phyloP scores from a whole-genome alignment of 148 eudicot genomes.

The Rhododendron kiyosumense region DNA sequence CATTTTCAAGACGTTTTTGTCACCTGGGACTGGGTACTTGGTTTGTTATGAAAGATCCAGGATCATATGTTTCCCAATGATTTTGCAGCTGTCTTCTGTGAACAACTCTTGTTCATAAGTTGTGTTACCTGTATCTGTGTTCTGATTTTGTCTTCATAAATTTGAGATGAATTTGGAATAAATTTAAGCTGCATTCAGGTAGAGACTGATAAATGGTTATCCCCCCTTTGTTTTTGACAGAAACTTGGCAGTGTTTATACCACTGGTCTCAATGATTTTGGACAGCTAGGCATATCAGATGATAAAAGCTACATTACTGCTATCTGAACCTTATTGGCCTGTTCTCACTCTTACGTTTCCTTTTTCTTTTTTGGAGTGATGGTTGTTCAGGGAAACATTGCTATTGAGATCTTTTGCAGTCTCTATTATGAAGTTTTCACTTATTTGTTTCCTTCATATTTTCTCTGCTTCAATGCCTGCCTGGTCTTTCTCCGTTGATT shows the following conservation, averaged over 20 bases:
- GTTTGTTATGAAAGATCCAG: background rate
- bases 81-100: background rate
- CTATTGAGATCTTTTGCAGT: background rate
- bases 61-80: background rate
- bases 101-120: background rate
- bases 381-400: background rate
- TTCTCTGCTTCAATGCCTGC: background rate
- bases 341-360: background rate
- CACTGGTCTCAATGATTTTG: slow-evolving; percentile 91
- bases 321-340: slow-evolving; percentile 14
- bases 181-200: background rate
- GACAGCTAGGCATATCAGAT: slow-evolving; percentile 88
- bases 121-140: background rate
- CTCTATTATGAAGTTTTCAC: background rate
- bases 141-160: background rate
- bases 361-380: background rate
- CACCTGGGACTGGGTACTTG: too few relatives aligned
- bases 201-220: slow-evolving; percentile 6
- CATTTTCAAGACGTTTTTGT: too few relatives aligned
- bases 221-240: slow-evolving; percentile 37
- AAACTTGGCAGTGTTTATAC: slow-evolving; percentile 79
- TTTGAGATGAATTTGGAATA: slow-evolving; percentile 1
- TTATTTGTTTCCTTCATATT: background rate
- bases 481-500: background rate
- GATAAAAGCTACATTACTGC: slow-evolving; percentile 49